Evolutionary conservation across 768 basidiomycete genomes (phyloP).

Genomic region (Antrodiella citrinella): DNA sequence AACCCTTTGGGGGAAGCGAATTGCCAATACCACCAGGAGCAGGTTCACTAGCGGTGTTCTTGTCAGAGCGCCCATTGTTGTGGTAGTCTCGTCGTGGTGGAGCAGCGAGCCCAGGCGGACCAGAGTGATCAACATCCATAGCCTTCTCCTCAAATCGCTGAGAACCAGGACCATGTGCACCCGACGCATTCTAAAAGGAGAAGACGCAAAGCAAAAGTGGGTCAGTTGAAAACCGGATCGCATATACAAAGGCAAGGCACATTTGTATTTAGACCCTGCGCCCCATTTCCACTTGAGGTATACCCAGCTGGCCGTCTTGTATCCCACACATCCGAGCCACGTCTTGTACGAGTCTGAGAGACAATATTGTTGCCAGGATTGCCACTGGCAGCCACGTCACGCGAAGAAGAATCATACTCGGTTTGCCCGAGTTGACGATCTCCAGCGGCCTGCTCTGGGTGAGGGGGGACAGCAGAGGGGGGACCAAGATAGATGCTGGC

Average conservation of each 20-base stretch:
- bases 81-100: neutral
- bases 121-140: constrained; percentile 1
- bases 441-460: constrained; percentile 27
- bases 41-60: constrained; percentile 8
- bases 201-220: neutral
- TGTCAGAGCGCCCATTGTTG: constrained; percentile 4
- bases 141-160: neutral
- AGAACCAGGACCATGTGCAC: neutral
- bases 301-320: neutral
- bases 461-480: constrained; percentile 24
- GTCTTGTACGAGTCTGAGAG: constrained; percentile 2
- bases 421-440: too few relatives aligned
- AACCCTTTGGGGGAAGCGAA: constrained; percentile 16
- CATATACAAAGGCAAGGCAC: neutral
- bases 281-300: neutral
- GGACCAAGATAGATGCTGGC: constrained; percentile 56
- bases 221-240: neutral
- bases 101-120: constrained; percentile 9
- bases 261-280: neutral
- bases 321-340: neutral
- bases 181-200: neutral
- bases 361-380: constrained; percentile 1
- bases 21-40: constrained; percentile 2
- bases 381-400: constrained; percentile 10
- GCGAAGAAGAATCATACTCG: constrained; percentile 11